Evolutionary conservation across 176 grass and related monocot species (phyloP), one percentile per base, ranked within the genome.

Genomic region (Juncus inflexus): DNA sequence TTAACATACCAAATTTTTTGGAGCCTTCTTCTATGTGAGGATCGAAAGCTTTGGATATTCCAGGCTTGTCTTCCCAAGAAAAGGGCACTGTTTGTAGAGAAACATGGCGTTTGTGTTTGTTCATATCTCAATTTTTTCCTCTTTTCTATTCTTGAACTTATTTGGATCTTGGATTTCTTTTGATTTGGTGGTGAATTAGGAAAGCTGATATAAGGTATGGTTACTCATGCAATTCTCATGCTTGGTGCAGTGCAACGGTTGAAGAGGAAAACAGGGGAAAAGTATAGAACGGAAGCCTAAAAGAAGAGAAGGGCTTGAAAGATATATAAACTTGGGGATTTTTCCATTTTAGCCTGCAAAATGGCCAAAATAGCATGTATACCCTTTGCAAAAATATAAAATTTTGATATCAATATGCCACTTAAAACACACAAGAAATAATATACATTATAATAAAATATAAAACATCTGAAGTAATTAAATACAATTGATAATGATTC

Each of bases 1-100:
- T 28, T 28, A 28, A 28, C 19, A 28, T 12, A 60, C 62, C 19
- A 47, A 3, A 54, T 6, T 14, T 55, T 15, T 78, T 37, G 2
- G 56, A 37, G 8, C 64, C 49, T 5, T 67, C 63, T 13, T 70
- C 72, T n/a, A 57, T 42, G 37, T 50, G 66, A 3, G 74, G 66
- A 13, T 41, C n/a, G 42, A 28, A 28, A 28, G 65, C 54, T 63
- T 91, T 97, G 12, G 87, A 86, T 55, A 97, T 74, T 3, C 87
- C 92, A n/a, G 92, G 87, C 65, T 83, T 68, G 3, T 86, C 69
- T 82, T 97, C 92, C 92, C 87, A 97, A n/a, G 87, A 79, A 87
- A 97, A 97, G 15, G 91, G 74, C 58, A 95, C 78, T 41, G 75
- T 3, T 45, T 71, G 54, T 41, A 55, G 38, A 19, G 60, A 54